Conservation (phyloP, 257 asterid species). For the Primulina eburnea region DNA sequence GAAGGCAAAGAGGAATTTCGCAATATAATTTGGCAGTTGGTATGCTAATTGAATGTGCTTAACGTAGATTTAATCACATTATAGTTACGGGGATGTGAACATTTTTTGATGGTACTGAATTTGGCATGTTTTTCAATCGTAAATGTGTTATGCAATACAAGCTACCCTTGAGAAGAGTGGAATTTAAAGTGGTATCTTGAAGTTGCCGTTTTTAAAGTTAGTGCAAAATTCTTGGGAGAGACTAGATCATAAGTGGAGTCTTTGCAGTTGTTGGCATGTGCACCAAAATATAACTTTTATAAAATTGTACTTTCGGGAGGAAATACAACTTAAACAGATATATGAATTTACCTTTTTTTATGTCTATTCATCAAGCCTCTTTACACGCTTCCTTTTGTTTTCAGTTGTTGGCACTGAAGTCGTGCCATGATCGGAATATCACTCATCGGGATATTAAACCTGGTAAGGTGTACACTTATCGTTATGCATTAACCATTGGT, state of each 20-base stretch:
- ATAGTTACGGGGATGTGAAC: background rate
- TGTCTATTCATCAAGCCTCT: conserved; percentile 12
- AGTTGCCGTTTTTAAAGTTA: too few relatives aligned
- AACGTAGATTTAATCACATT: background rate
- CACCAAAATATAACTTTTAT: too few relatives aligned
- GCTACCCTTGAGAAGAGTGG: too few relatives aligned
- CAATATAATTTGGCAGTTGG: conserved; percentile 82
- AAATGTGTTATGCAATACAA: background rate
- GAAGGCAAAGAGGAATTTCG: conserved; percentile 89
- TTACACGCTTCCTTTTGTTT: conserved; percentile 28
- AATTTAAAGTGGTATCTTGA: too few relatives aligned
- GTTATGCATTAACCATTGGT: conserved; percentile 5
- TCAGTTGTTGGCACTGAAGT: conserved; percentile 85
- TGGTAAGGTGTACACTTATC: conserved; percentile 47
- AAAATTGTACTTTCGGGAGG: too few relatives aligned
- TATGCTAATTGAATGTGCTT: conserved; percentile 34
- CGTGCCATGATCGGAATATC: conserved; percentile 93
- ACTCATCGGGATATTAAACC: conserved; percentile 98
- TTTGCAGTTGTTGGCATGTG: background rate
- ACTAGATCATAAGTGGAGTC: too few relatives aligned
- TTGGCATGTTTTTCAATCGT: background rate
- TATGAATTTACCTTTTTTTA: background rate
- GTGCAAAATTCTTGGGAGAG: too few relatives aligned
- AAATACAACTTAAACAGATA: background rate
- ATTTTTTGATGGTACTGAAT: conserved; percentile 15